phyloP scores from a whole-genome alignment of 805 yeast species.

The Brettanomyces sp. region DNA sequence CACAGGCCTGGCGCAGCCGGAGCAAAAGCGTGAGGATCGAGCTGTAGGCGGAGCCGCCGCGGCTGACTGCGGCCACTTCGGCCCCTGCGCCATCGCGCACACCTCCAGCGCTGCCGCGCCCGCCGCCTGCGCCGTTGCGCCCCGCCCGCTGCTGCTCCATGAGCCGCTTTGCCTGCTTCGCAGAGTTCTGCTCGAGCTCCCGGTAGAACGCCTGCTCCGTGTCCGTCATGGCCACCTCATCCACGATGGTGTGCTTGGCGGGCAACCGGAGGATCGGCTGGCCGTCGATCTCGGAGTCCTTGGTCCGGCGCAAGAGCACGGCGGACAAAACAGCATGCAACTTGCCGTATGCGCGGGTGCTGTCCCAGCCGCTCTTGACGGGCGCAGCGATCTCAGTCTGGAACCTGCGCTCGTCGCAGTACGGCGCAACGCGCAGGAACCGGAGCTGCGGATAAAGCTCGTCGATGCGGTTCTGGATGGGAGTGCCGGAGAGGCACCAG shows the following conservation, averaged over 20 bases:
- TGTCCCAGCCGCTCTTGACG: slow-evolving; percentile 28
- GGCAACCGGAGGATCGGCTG: slow-evolving; percentile 68
- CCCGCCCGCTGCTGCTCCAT: slow-evolving; percentile 20
- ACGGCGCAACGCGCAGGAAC: slow-evolving; percentile 52
- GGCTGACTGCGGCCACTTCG: background rate
- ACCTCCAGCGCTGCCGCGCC: background rate
- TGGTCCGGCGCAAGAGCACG: slow-evolving; percentile 66
- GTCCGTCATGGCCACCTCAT: slow-evolving; percentile 39
- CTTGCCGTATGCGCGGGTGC: slow-evolving; percentile 37
- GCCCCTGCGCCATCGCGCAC: no score
- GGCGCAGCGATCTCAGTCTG: slow-evolving; percentile 48
- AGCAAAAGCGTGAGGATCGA: slow-evolving; percentile 62
- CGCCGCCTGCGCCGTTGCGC: slow-evolving; percentile 6
- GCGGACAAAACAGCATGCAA: slow-evolving; percentile 66
- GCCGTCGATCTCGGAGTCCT: slow-evolving; percentile 65
- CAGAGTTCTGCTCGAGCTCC: slow-evolving; percentile 45
- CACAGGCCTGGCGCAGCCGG: slow-evolving; percentile 80
- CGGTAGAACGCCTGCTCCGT: slow-evolving; percentile 51
- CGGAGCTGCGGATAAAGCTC: slow-evolving; percentile 44
- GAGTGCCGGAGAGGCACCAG: slow-evolving; percentile 51
- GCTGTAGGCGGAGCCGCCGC: slow-evolving; percentile 31
- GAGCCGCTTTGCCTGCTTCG: slow-evolving; percentile 40
- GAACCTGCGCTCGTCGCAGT: slow-evolving; percentile 48
- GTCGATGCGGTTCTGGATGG: slow-evolving; percentile 47
- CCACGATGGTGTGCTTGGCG: slow-evolving; percentile 40